A percentile compares a stretch with the other conserved stretches of the same genome.
phyloP scores from a whole-genome alignment of 73 alveolate genomes.

The Stentor roeselii region DNA sequence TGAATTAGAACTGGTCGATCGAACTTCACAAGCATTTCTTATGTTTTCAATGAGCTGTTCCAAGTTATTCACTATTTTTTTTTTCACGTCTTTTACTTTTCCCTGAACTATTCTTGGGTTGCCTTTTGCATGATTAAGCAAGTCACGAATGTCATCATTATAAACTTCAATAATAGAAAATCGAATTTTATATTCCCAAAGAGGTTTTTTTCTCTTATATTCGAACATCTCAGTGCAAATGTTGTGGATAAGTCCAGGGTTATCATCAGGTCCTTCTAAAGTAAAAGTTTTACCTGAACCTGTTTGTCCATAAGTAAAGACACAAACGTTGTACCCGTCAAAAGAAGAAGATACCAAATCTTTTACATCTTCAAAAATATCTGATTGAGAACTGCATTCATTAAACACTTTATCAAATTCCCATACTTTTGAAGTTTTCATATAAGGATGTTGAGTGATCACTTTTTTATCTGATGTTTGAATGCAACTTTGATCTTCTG shows the following conservation, averaged over 20 bases:
- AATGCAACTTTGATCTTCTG: neutral
- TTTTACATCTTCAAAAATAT: slow-evolving; percentile 14
- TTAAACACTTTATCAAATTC: slow-evolving; percentile 31
- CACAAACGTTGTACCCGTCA: slow-evolving; percentile 97
- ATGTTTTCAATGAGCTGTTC: slow-evolving; percentile 26
- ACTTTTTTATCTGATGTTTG: neutral
- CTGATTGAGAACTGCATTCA: neutral
- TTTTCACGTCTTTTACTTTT: neutral
- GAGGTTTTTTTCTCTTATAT: neutral
- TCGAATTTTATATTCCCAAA: neutral
- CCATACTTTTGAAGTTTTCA: slow-evolving; percentile 8
- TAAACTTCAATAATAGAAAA: slow-evolving; percentile 20
- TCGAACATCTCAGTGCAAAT: neutral
- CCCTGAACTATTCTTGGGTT: neutral
- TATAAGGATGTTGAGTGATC: neutral
- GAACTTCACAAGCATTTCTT: slow-evolving; percentile 54
- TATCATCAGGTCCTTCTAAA: slow-evolving; percentile 86
- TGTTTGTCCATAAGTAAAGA: slow-evolving; percentile 98
- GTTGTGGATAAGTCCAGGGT: slow-evolving; percentile 67
- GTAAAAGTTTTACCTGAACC: slow-evolving; percentile 98
- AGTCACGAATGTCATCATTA: slow-evolving; percentile 18
- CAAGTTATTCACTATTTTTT: neutral
- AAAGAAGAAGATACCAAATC: slow-evolving; percentile 52
- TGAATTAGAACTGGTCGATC: slow-evolving; percentile 85
- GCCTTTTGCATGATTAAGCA: neutral